Conservation (phyloP, 495 filamentous ascomycete genomes). For the Xylaria bambusicola region DNA sequence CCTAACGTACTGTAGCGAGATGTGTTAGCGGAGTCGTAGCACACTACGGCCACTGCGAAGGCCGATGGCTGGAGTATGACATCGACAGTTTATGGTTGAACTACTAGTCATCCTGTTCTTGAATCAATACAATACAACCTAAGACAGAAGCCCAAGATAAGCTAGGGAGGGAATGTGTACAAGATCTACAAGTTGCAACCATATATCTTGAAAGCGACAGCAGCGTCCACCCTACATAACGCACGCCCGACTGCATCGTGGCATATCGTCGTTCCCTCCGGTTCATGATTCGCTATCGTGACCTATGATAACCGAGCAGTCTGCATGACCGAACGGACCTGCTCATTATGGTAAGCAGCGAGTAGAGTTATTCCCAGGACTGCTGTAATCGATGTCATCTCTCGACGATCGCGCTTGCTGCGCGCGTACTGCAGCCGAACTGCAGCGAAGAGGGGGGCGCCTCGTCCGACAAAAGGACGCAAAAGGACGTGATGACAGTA, state of each 20-base stretch:
- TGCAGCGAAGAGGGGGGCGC: neutral
- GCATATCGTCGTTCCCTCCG: neutral
- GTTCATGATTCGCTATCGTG: conserved; percentile 1
- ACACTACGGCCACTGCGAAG: no score
- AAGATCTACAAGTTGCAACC: neutral
- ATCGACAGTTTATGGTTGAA: no score
- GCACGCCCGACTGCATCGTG: neutral
- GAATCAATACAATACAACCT: no score
- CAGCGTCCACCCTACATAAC: no score
- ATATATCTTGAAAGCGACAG: neutral
- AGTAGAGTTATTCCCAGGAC: neutral
- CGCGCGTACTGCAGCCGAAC: neutral
- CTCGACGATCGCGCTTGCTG: no score
- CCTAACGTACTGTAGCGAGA: no score
- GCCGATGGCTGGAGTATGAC: no score
- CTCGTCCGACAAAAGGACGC: neutral
- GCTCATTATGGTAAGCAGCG: neutral
- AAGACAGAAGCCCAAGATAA: neutral
- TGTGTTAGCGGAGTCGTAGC: no score
- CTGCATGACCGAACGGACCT: neutral
- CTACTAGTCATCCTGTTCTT: no score
- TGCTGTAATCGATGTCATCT: neutral
- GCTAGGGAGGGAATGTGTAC: neutral
- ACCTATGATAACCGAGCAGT: neutral
- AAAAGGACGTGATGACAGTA: neutral